Conservation (phyloP, 176 grass and related monocot genomes). For the Musa acuminata region DNA sequence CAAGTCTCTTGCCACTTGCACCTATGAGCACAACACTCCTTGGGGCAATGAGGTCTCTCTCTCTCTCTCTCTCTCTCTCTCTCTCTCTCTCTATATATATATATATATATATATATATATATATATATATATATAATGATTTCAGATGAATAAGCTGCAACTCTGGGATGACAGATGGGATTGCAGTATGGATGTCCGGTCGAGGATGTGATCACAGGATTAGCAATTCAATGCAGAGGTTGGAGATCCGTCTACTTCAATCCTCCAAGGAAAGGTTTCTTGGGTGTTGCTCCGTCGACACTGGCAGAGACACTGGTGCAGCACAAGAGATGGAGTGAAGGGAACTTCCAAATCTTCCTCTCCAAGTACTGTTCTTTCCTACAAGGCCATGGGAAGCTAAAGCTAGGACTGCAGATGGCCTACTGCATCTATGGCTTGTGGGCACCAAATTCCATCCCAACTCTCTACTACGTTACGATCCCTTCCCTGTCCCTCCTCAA, state of each 20-base stretch:
- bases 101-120: too few species aligned
- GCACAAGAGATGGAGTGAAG: constrained; percentile 81
- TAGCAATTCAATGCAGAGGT: constrained; percentile 69
- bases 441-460: constrained; percentile 37
- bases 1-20: constrained; percentile 42
- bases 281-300: constrained; percentile 57
- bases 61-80: too few species aligned
- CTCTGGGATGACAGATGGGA: constrained; percentile 50
- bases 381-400: constrained; percentile 46
- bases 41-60: constrained; percentile 60
- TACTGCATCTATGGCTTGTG: constrained; percentile 35
- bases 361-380: constrained; percentile 57
- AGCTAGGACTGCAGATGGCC: constrained; percentile 46
- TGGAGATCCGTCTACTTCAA: constrained; percentile 49
- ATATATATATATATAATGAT: too few species aligned
- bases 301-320: constrained; percentile 57
- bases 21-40: constrained; percentile 41
- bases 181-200: constrained; percentile 58
- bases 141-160: not conserved
- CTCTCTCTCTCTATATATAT: too few species aligned
- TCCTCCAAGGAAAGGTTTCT: constrained; percentile 40
- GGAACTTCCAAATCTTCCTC: constrained; percentile 39
- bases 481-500: constrained; percentile 62
- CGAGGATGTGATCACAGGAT: constrained; percentile 71
- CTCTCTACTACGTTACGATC: constrained; percentile 45